Evolutionary conservation across 805 yeast genomes (phyloP).

Genomic region (Brettanomyces sp.): DNA sequence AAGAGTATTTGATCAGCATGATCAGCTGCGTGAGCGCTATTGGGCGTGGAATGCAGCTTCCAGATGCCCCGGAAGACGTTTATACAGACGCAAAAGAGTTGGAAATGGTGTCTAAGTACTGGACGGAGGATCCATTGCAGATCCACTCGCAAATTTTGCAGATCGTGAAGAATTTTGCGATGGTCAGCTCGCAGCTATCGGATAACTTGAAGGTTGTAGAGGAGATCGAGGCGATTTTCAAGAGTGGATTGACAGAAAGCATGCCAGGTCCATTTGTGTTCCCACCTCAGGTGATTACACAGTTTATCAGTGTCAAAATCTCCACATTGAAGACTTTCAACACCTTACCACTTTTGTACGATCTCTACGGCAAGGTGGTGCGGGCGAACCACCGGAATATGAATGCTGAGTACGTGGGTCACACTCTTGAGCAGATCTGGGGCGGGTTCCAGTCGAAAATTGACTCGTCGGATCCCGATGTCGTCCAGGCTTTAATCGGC

Average conservation of each 20-base stretch:
- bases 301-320: constrained; percentile 29
- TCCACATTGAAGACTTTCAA: constrained; percentile 17
- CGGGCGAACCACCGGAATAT: constrained; percentile 26
- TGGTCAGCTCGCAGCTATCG: constrained; percentile 28
- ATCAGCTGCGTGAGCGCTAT: constrained; percentile 58
- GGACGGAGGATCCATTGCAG: constrained; percentile 39
- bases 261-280: constrained; percentile 62
- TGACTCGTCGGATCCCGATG: constrained; percentile 48
- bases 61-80: constrained; percentile 40
- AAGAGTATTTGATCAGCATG: constrained; percentile 45
- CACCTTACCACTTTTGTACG: constrained; percentile 35
- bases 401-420: constrained; percentile 24
- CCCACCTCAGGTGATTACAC: constrained; percentile 28
- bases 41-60: constrained; percentile 58
- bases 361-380: constrained; percentile 26
- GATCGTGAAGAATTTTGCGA: constrained; percentile 33
- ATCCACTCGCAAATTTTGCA: constrained; percentile 34
- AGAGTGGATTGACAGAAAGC: constrained; percentile 53
- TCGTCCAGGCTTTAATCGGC: constrained; percentile 41
- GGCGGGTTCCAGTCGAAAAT: constrained; percentile 21
- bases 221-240: constrained; percentile 52
- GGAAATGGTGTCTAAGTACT: constrained; percentile 26
- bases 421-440: constrained; percentile 31
- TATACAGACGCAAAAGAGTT: constrained; percentile 25
- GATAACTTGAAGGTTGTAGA: constrained; percentile 48